Percentiles rank a stretch among this genome's conserved stretches.
These are phyloP conservation scores for Tuber indicum DNA, from an alignment of 495 filamentous ascomycete genomes.

Conservation along the genomic window DNA sequence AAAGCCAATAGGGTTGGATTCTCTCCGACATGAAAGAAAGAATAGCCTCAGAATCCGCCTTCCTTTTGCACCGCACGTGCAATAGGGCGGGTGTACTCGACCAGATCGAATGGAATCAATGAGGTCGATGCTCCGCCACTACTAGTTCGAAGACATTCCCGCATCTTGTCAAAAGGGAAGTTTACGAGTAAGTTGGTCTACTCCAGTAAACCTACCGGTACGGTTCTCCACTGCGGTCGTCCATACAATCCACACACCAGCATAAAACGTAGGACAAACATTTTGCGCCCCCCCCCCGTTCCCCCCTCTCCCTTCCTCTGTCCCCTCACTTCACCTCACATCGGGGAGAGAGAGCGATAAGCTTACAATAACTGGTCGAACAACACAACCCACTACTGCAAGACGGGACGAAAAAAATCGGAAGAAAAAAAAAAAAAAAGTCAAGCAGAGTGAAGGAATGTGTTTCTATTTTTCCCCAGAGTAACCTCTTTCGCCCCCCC, in stretches of 20 bases:
- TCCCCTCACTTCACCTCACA: neutral
- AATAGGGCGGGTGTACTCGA: neutral
- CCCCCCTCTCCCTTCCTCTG: neutral
- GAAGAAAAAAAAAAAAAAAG: neutral
- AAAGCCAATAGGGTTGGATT: neutral
- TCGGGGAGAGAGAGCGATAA: neutral
- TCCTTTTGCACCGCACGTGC: neutral
- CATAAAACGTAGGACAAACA: neutral
- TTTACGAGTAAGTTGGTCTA: neutral
- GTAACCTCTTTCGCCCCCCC: neutral
- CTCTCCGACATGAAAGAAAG: neutral
- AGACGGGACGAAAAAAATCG: neutral
- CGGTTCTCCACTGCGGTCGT: neutral
- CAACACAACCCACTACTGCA: neutral
- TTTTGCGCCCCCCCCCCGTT: neutral
- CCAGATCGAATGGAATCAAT: neutral
- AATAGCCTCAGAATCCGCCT: neutral
- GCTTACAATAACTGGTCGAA: neutral
- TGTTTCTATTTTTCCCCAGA: constrained; percentile 4
- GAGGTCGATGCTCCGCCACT: neutral
- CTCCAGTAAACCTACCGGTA: neutral
- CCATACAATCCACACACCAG: neutral
- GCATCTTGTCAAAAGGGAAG: neutral
- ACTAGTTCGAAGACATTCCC: neutral
- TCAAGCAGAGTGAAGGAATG: neutral